Conservation (phyloP, 1,284 basidiomycete species). For the Trametes pubescens region DNA sequence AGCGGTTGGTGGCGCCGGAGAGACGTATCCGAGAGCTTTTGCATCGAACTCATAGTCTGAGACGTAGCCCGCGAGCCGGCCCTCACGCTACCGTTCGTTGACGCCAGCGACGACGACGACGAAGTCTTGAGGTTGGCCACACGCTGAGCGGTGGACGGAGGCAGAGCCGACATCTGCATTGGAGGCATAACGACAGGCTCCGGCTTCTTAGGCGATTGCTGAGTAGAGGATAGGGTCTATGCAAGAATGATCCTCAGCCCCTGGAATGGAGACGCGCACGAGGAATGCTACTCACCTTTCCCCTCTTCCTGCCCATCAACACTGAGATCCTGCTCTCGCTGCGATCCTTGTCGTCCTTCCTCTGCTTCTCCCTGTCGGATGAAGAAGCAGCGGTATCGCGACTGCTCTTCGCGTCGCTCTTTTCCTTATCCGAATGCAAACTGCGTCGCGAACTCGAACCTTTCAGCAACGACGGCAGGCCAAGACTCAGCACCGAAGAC, state of each 20-base stretch:
- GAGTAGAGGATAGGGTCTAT: conserved; percentile 87
- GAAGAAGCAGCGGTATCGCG: conserved; percentile 51
- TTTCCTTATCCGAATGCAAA: conserved; percentile 68
- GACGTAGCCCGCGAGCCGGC: conserved; percentile 71
- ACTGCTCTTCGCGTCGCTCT: conserved; percentile 60
- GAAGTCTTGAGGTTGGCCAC: conserved; percentile 77
- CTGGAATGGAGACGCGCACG: conserved; percentile 20
- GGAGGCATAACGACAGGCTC: conserved; percentile 80
- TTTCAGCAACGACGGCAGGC: conserved; percentile 83
- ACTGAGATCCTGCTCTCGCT: conserved; percentile 88
- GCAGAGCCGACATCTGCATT: conserved; percentile 86
- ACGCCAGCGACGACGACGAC: conserved; percentile 53
- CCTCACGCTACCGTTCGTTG: conserved; percentile 51
- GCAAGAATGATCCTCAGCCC: conserved; percentile 23
- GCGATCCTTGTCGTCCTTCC: conserved; percentile 83
- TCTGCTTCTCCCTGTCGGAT: conserved; percentile 64
- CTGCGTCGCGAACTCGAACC: conserved; percentile 84
- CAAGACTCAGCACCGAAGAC: conserved; percentile 77
- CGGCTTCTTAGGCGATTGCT: conserved; percentile 65
- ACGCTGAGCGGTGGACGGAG: conserved; percentile 79
- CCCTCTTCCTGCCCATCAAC: conserved; percentile 88
- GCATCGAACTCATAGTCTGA: conserved; percentile 81
- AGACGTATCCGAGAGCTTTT: conserved; percentile 82
- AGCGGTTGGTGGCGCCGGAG: conserved; percentile 77
- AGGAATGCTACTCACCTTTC: conserved; percentile 71